Percentiles rank a stretch among this genome's conserved stretches.
Conservation (phyloP, 257 asterid genomes). For the Lantana camara region DNA sequence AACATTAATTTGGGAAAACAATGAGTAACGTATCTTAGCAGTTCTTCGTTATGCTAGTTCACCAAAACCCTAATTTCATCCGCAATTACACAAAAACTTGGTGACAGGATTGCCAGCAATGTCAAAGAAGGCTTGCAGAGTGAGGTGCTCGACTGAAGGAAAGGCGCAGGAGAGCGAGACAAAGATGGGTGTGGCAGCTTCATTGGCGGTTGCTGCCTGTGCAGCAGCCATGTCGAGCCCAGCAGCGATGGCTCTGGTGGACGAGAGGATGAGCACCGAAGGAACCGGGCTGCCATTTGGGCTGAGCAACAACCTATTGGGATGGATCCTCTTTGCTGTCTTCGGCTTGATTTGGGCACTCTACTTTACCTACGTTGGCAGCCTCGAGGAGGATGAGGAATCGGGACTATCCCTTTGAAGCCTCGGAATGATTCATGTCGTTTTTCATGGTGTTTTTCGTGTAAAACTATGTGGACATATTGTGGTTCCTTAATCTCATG, state of each 20-base stretch:
- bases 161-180: constrained; percentile 46
- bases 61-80: too few relatives aligned
- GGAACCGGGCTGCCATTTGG: constrained; percentile 98
- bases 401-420: constrained; percentile 82
- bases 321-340: constrained; percentile 80
- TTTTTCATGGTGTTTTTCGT: constrained; percentile 3
- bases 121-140: constrained; percentile 57
- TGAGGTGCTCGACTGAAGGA: constrained; percentile 65
- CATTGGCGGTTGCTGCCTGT: too few relatives aligned
- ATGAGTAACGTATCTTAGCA: too few relatives aligned
- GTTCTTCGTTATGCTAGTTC: too few relatives aligned
- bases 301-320: constrained; percentile 84
- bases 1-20: constrained; percentile 50
- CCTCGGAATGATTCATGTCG: too few relatives aligned
- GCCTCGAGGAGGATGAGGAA: constrained; percentile 89
- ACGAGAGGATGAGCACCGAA: constrained; percentile 93
- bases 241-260: constrained; percentile 87
- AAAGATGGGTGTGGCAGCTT: constrained; percentile 62
- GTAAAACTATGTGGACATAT: not conserved
- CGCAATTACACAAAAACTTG: too few relatives aligned
- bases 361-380: constrained; percentile 53
- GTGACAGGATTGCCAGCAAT: constrained; percentile 75
- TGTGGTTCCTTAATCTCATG: not conserved
- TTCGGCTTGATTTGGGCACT: constrained; percentile 83
- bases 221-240: constrained; percentile 73